A percentile compares a stretch with the other conserved stretches of the same genome.
phyloP scores from a whole-genome alignment of 352 stramenopile genomes.

The Globisporangium cystogenes region DNA sequence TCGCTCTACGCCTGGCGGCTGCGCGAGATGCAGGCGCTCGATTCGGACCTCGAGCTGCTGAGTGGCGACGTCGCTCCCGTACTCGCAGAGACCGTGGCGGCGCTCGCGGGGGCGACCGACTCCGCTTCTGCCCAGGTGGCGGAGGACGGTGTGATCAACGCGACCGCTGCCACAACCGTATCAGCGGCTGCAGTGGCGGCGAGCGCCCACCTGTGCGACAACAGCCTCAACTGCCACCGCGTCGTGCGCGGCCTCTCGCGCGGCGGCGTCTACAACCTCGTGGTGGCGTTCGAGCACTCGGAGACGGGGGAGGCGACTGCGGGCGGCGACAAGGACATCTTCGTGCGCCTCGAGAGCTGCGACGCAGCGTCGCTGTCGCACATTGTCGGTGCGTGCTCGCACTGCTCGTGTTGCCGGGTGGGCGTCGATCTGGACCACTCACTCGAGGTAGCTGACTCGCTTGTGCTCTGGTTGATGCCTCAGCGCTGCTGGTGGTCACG shows the following conservation, averaged over 20 bases:
- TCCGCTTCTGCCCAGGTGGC: neutral
- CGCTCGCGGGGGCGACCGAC: neutral
- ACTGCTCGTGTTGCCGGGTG: neutral
- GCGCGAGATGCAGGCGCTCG: slow-evolving; percentile 13
- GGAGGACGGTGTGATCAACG: neutral
- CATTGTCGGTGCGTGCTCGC: slow-evolving; percentile 24
- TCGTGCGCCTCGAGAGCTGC: slow-evolving; percentile 31
- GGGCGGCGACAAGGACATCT: slow-evolving; percentile 10
- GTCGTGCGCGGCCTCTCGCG: slow-evolving; percentile 27
- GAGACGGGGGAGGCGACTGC: slow-evolving; percentile 5
- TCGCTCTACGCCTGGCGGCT: slow-evolving; percentile 12
- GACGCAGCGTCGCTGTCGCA: slow-evolving; percentile 32
- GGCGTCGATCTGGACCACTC: neutral
- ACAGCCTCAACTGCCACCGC: slow-evolving; percentile 24
- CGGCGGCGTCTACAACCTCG: slow-evolving; percentile 34
- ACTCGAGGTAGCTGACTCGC: neutral
- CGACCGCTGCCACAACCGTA: neutral
- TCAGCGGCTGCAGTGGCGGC: neutral
- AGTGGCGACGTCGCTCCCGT: neutral
- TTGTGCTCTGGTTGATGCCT: neutral
- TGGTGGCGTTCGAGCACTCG: slow-evolving; percentile 25
- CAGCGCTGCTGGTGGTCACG: slow-evolving; percentile 32
- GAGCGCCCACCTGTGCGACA: slow-evolving; percentile 21
- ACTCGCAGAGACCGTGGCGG: neutral
- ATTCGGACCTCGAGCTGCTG: slow-evolving; percentile 5